phyloP scores from a whole-genome alignment of 345 rosid genomes.

The Conringia planisiliqua region DNA sequence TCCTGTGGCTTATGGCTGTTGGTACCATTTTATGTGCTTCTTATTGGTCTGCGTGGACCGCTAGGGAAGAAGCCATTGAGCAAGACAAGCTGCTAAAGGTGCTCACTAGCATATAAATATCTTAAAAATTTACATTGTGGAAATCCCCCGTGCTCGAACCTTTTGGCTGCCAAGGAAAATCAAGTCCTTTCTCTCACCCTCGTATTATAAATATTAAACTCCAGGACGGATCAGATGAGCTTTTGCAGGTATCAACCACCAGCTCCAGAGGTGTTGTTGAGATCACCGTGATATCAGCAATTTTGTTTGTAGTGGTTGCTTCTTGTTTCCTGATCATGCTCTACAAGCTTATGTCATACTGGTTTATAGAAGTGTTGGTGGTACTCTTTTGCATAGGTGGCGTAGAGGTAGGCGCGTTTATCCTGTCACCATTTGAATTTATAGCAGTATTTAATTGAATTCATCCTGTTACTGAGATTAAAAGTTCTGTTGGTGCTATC shows the following conservation, averaged over 20 bases:
- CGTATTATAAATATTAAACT: slow-evolving; percentile 5
- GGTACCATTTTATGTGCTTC: slow-evolving; percentile 89
- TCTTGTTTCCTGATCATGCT: slow-evolving; percentile 97
- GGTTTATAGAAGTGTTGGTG: slow-evolving; percentile 92
- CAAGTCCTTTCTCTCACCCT: background rate
- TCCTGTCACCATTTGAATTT: slow-evolving; percentile 10
- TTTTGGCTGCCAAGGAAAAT: slow-evolving; percentile 7
- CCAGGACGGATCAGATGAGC: slow-evolving; percentile 82
- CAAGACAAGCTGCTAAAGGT: slow-evolving; percentile 93
- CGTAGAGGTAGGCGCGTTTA: slow-evolving; percentile 61
- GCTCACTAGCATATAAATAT: slow-evolving; percentile 7
- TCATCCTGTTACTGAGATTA: slow-evolving; percentile 26
- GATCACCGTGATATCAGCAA: slow-evolving; percentile 69
- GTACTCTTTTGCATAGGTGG: slow-evolving; percentile 96
- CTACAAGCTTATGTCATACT: slow-evolving; percentile 89
- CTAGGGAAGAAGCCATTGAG: slow-evolving; percentile 83
- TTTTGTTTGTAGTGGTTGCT: slow-evolving; percentile 87
- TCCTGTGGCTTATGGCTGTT: slow-evolving; percentile 98
- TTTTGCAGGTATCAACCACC: slow-evolving; percentile 39
- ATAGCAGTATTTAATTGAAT: background rate
- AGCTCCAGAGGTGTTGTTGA: slow-evolving; percentile 65
- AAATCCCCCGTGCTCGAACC: slow-evolving; percentile 1
- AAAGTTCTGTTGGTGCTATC: slow-evolving; percentile 38
- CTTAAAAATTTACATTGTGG: background rate
- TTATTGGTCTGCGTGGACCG: slow-evolving; percentile 94